These are phyloP conservation scores for Amanita molliuscula DNA, from an alignment of 768 basidiomycete species.

Conservation along the genomic window DNA sequence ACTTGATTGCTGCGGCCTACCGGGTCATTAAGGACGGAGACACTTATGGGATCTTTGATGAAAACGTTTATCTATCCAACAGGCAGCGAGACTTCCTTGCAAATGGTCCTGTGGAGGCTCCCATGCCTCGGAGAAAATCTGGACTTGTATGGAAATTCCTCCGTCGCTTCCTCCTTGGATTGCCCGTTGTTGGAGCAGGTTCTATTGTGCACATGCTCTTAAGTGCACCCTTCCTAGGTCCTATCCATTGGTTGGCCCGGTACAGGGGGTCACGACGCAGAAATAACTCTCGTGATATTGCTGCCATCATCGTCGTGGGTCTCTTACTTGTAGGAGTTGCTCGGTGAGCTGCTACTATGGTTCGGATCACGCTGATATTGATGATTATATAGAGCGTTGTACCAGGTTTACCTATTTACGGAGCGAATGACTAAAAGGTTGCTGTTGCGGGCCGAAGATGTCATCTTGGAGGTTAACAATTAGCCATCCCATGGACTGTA, in stretches of 20 bases:
- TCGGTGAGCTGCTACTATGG: constrained; percentile 31
- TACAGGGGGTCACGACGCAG: constrained; percentile 48
- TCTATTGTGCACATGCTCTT: constrained; percentile 66
- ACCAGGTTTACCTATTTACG: constrained; percentile 59
- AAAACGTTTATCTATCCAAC: constrained; percentile 14
- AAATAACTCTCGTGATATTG: constrained; percentile 49
- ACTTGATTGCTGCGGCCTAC: constrained; percentile 52
- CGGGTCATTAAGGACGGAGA: constrained; percentile 52
- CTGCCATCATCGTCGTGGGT: constrained; percentile 52
- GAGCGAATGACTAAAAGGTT: constrained; percentile 47
- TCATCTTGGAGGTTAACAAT: constrained; percentile 57
- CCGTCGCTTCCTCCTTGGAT: constrained; percentile 64
- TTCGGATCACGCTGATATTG: constrained; percentile 6
- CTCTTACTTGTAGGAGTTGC: constrained; percentile 52
- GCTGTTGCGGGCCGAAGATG: constrained; percentile 66
- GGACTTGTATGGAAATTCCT: constrained; percentile 47
- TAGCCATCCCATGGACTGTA: constrained; percentile 17
- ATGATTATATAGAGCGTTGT: constrained; percentile 43
- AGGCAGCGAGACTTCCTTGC: constrained; percentile 7
- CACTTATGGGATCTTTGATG: constrained; percentile 28
- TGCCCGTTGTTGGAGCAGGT: constrained; percentile 69
- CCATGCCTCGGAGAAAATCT: constrained; percentile 19
- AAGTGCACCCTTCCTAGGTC: constrained; percentile 52
- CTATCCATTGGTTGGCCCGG: constrained; percentile 61
- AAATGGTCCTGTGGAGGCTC: constrained; percentile 9